Evolutionary conservation across 768 basidiomycete species (phyloP), one percentile per base, ranked within the genome.

Genomic region (Mycena indigotica): DNA sequence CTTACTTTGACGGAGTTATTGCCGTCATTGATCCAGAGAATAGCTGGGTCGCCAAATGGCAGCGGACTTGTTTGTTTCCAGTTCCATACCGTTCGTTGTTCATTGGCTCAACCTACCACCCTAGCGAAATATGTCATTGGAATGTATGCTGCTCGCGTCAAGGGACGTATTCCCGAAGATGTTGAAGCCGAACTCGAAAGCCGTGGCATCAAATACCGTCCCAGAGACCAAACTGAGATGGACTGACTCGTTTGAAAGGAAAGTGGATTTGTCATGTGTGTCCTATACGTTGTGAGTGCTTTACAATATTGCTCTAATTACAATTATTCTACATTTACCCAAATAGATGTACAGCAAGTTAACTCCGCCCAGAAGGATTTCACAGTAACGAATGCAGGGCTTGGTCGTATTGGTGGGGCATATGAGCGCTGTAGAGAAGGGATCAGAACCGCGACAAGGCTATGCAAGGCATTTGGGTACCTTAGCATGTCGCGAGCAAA

Each of bases 31-130:
- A 91, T 66, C 89, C 95, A 2, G 87, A 91, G 64, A 81, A 82
- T 48, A 94, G 92, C 70, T 99, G 97, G 97, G 95, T 98, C 5
- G 91, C 92, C 5, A 84, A 91, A 64, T 99, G 95, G 95, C 95
- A 99, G 72, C 77, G 96, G 70, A 93, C 89, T 64, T 85, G 96
- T 95, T 65, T 61, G 88, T 80, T 28, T 23, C 16, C 28, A 12
- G 24, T 10, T 52, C 58, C 46, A 53, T 19, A 53, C 39, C 28
- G 53, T 45, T 28, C 52, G 24, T 32, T 32, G 4, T 35, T 50
- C 17, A 30, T 40, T 24, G 50, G 26, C 35, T 62, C 32, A 50
- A 53, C 56, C n/a, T n/a, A 40, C 59, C 13, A 25, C 50, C 48
- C 48, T 58, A 97, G 96, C 92, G 61, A 95, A 95, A 74, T 92